Evolutionary conservation across 345 rosid genomes (phyloP).

Genomic region (Lepidium africanum): DNA sequence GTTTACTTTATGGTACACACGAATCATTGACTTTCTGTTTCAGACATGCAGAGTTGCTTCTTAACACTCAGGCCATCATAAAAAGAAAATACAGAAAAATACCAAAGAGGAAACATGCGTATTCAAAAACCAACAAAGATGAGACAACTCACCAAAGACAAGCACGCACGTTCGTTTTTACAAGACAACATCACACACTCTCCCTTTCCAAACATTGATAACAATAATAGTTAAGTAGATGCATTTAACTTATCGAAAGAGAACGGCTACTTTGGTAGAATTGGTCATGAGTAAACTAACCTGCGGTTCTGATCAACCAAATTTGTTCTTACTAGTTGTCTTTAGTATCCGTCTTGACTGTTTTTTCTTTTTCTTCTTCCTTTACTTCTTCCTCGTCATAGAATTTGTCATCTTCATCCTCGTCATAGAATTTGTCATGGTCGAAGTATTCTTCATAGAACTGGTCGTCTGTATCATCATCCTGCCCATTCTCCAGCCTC

Average conservation of each 20-base stretch:
- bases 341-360: slow-evolving; percentile 2
- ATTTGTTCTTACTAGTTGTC: slow-evolving; percentile 8
- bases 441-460: slow-evolving; percentile 38
- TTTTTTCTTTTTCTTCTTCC: slow-evolving; percentile 25
- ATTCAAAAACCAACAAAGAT: slow-evolving; percentile 19
- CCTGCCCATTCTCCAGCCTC: slow-evolving; percentile 37
- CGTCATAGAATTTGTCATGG: slow-evolving; percentile 33
- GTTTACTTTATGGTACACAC: not conserved
- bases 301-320: not conserved
- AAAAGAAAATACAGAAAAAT: not conserved
- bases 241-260: not conserved
- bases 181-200: not conserved
- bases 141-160: slow-evolving; percentile 20
- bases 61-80: not conserved
- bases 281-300: slow-evolving; percentile 12
- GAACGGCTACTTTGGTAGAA: slow-evolving; percentile 10
- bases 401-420: slow-evolving; percentile 37
- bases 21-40: not conserved
- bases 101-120: slow-evolving; percentile 9
- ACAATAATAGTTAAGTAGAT: not conserved
- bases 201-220: not conserved
- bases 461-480: slow-evolving; percentile 37
- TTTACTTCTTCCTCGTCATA: slow-evolving; percentile 37
- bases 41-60: not conserved
- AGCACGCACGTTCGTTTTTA: slow-evolving; percentile 20